Conservation (phyloP, 768 basidiomycete species). For the Tylopilus sp. region DNA sequence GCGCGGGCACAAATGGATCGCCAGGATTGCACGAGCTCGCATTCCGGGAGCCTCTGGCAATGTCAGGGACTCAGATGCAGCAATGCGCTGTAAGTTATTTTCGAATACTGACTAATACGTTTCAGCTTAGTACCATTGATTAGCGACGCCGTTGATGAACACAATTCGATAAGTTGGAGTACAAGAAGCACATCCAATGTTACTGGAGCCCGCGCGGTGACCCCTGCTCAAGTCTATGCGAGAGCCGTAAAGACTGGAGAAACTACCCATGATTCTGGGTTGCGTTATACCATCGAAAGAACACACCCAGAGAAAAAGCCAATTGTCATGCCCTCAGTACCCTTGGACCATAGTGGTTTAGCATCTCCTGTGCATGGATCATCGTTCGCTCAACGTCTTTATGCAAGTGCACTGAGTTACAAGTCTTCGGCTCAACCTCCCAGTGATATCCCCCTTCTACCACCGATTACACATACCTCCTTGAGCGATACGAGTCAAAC, state of each 20-base stretch:
- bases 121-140: not conserved
- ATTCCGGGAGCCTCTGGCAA: not conserved
- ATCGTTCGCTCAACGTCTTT: slow-evolving; percentile 42
- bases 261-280: not conserved
- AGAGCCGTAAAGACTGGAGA: slow-evolving; percentile 11
- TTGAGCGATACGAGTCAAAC: not conserved
- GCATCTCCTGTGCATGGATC: slow-evolving; percentile 16
- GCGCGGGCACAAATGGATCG: slow-evolving; percentile 8
- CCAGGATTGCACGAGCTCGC: not conserved
- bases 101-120: not conserved
- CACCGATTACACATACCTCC: not conserved
- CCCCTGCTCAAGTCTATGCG: slow-evolving; percentile 23
- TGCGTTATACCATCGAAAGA: slow-evolving; percentile 20
- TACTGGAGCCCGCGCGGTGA: slow-evolving; percentile 1
- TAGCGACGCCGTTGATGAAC: slow-evolving; percentile 5
- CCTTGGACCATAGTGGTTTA: not conserved
- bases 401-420: slow-evolving; percentile 37
- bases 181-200: not conserved
- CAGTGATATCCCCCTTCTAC: slow-evolving; percentile 3
- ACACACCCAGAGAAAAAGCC: slow-evolving; percentile 7
- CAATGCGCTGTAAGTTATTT: not conserved
- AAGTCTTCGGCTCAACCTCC: slow-evolving; percentile 6
- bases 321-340: not conserved
- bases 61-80: not conserved
- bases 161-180: not conserved